Percentiles rank a stretch among this genome's conserved stretches.
These are phyloP conservation scores for Suhomyces choctaworum DNA, from an alignment of 1,139 yeast genomes.

Conservation along the genomic window DNA sequence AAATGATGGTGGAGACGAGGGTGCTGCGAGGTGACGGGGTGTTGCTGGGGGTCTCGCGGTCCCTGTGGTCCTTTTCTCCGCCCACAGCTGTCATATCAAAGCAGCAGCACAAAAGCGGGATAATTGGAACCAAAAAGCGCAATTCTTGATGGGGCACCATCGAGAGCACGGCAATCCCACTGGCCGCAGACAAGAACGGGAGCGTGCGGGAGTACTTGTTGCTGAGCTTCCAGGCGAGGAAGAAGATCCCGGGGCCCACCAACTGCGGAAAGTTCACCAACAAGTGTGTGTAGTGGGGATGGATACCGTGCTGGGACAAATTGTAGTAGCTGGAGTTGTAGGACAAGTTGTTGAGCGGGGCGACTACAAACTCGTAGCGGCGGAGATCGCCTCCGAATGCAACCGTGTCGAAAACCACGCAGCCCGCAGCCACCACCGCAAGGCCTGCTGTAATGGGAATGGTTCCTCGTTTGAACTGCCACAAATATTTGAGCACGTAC, in stretches of 20 bases:
- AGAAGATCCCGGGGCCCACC: conserved; percentile 70
- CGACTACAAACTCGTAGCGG: conserved; percentile 32
- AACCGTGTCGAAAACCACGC: conserved; percentile 51
- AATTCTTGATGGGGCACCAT: conserved; percentile 88
- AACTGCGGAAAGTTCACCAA: conserved; percentile 75
- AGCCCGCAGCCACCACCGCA: conserved; percentile 31
- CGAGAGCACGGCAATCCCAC: conserved; percentile 66
- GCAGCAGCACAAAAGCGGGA: conserved; percentile 70
- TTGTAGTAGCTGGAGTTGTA: conserved; percentile 67
- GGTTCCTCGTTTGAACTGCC: conserved; percentile 26
- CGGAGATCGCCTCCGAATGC: conserved; percentile 5
- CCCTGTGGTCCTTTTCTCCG: conserved; percentile 1
- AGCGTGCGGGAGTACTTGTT: conserved; percentile 43
- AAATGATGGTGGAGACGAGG: conserved; percentile 26
- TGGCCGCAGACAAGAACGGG: conserved; percentile 57
- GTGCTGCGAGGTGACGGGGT: conserved; percentile 2
- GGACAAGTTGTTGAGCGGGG: conserved; percentile 75
- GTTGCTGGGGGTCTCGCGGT: conserved; percentile 1
- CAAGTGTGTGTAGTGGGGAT: conserved; percentile 73
- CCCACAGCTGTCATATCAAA: conserved; percentile 44
- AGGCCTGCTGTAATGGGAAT: conserved; percentile 32
- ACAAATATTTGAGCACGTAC: conserved; percentile 39
- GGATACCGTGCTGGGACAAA: conserved; percentile 78
- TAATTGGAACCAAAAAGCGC: conserved; percentile 74
- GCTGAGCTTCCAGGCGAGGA: conserved; percentile 36